phyloP scores from a whole-genome alignment of 805 yeast species.

The Monosporozyma unispora region DNA sequence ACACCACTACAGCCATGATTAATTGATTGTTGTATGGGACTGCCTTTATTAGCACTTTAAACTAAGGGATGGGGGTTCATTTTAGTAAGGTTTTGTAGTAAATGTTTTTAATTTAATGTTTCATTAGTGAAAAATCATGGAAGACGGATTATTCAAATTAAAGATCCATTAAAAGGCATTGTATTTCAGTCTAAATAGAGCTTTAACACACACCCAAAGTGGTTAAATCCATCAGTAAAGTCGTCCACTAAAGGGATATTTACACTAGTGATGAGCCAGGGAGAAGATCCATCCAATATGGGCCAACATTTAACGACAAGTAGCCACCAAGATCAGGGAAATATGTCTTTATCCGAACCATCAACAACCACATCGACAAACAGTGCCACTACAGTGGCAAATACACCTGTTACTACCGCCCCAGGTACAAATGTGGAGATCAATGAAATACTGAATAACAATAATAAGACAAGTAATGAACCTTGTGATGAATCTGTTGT shows the following conservation, averaged over 20 bases:
- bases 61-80: too few species aligned
- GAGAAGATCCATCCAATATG: background rate
- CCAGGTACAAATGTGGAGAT: background rate
- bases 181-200: too few species aligned
- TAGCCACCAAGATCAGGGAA: background rate
- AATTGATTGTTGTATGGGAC: too few species aligned
- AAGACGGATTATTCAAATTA: background rate
- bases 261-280: background rate
- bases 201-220: too few species aligned
- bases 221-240: too few species aligned
- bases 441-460: background rate
- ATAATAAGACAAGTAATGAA: background rate
- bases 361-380: background rate
- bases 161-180: background rate
- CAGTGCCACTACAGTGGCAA: background rate
- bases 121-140: background rate
- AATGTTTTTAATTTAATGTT: too few species aligned
- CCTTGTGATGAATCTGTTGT: constrained; percentile 7
- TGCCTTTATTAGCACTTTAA: too few species aligned
- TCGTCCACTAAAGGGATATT: background rate
- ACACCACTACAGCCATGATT: constrained; percentile 1
- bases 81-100: too few species aligned
- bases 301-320: background rate
- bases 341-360: background rate
- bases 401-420: background rate